A percentile compares a stretch with the other conserved stretches of the same genome.
Evolutionary conservation across 2,329 filamentous ascomycete species (phyloP).

Genomic region (Colletotrichum chlorophyti): DNA sequence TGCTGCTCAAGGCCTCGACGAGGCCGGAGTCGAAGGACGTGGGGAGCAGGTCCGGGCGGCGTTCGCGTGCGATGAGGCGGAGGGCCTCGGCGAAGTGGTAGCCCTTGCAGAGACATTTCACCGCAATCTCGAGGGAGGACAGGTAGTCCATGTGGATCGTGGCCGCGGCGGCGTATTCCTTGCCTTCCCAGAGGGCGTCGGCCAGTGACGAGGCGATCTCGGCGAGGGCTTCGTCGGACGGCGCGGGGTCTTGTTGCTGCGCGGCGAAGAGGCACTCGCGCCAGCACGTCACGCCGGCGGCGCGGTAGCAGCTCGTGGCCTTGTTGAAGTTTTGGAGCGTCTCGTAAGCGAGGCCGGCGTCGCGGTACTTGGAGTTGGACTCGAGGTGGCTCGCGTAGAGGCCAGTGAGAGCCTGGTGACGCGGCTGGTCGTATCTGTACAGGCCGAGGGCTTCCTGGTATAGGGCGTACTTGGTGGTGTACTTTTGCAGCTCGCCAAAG

Average conservation of each 20-base stretch:
- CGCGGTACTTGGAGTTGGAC: conserved; percentile 76
- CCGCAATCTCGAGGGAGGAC: conserved; percentile 71
- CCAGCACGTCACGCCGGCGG: conserved; percentile 80
- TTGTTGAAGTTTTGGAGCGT: conserved; percentile 76
- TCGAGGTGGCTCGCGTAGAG: conserved; percentile 83
- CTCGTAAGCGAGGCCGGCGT: conserved; percentile 91
- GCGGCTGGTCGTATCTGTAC: conserved; percentile 80
- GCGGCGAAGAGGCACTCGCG: conserved; percentile 87
- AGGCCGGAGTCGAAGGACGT: conserved; percentile 79
- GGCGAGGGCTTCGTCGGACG: conserved; percentile 65
- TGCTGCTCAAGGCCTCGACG: conserved; percentile 79
- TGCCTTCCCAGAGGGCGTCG: conserved; percentile 81
- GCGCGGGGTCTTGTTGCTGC: conserved; percentile 66
- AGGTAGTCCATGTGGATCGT: conserved; percentile 85
- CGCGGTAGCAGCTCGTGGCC: conserved; percentile 84
- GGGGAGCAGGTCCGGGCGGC: conserved; percentile 67
- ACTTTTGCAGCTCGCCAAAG: conserved; percentile 80
- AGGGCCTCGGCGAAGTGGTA: conserved; percentile 90
- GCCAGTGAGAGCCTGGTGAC: conserved; percentile 71
- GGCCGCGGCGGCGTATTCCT: conserved; percentile 82
- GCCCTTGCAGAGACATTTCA: conserved; percentile 83
- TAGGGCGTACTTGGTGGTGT: conserved; percentile 79
- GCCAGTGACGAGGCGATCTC: conserved; percentile 78
- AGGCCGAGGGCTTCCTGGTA: conserved; percentile 80
- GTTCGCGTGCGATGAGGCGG: conserved; percentile 71